Evolutionary conservation across 176 grass and related monocot genomes (phyloP), one percentile per base, ranked within the genome.

Genomic region (Phoenix dactylifera): DNA sequence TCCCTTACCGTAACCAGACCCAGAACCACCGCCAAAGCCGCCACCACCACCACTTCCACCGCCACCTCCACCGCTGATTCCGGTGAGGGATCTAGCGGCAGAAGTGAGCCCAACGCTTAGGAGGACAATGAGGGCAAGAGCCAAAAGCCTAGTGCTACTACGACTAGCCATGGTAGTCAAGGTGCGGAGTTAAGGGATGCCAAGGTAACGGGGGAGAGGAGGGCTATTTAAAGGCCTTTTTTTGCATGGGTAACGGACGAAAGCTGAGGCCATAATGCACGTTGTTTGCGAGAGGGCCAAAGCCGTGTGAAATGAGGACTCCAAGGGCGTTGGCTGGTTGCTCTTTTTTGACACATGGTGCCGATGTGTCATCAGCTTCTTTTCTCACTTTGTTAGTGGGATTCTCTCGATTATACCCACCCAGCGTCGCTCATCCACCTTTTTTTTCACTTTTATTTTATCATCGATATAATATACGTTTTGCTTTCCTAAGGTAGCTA

Each of bases 81-180:
- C 65, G 9, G 52, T 15, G 18, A 55, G 51, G 16, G 52, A 68
- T 68, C 65, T 68, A 4, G 28, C 26, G 1, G 65, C 65, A 1
- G 52, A 22, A 3, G 65, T 26, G 28, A 56, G 52, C 25, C 55
- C n/a, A 5, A 68, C 9, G 26, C 26, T 20, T 1, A 68, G 52
- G 9, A 68, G 52, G 18, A 26, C 26, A 10, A 44, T 22, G 52
- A 56, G 44, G 12, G 65, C 51, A 7, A 68, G n/a, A 16, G 65
- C 52, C 10, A 25, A 56, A 55, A 68, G 16, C 52, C 16, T 39
- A 15, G 52, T n/a, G 7, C 26, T 17, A 67, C 1, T 22, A 22
- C 52, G 30, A 22, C 4, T 16, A 44, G 52, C 18, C 65, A 67
- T 67, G 54, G 30, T 26, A 4, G 18, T 2, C 18, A 19, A 55